phyloP scores from a whole-genome alignment of 1,284 basidiomycete species.

The Cutaneotrichosporon arboriforme region DNA sequence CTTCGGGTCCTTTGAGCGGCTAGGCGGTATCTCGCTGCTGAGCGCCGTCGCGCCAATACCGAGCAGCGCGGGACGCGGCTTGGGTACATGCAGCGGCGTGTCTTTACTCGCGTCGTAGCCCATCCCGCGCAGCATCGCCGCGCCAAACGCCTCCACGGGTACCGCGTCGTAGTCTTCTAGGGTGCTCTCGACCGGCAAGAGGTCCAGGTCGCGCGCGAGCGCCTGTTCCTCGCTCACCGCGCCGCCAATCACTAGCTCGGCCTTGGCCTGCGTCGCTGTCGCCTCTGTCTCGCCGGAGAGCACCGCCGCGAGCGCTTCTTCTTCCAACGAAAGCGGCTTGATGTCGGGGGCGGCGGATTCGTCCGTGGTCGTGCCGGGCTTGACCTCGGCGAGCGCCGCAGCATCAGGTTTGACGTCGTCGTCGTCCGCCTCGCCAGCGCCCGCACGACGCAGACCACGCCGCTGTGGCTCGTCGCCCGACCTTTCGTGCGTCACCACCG shows the following conservation, averaged over 20 bases:
- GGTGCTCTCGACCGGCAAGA: conserved; percentile 56
- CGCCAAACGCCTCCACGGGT: conserved; percentile 88
- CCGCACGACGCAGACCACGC: conserved; percentile 59
- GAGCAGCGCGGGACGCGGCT: conserved; percentile 70
- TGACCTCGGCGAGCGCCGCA: conserved; percentile 9
- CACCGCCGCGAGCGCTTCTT: conserved; percentile 40
- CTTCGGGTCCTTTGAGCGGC: conserved; percentile 18
- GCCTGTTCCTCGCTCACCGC: conserved; percentile 70
- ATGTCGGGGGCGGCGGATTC: background rate
- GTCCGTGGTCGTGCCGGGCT: conserved; percentile 6
- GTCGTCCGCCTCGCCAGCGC: conserved; percentile 13
- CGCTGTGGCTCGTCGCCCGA: conserved; percentile 70
- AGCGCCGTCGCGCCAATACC: conserved; percentile 81
- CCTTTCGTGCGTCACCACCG: conserved; percentile 40
- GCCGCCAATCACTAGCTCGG: conserved; percentile 22
- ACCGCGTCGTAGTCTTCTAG: conserved; percentile 84
- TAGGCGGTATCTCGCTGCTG: conserved; percentile 26
- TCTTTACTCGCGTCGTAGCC: conserved; percentile 70
- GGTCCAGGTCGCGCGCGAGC: conserved; percentile 68
- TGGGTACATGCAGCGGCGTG: conserved; percentile 70
- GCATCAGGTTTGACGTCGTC: conserved; percentile 18
- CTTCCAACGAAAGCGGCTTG: conserved; percentile 28
- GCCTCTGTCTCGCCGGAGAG: conserved; percentile 44
- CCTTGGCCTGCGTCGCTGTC: conserved; percentile 36
- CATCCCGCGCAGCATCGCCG: conserved; percentile 91